Percentiles rank a stretch among this genome's conserved stretches.
Conservation (phyloP, 768 basidiomycete genomes). For the Pisolithus microcarpus region DNA sequence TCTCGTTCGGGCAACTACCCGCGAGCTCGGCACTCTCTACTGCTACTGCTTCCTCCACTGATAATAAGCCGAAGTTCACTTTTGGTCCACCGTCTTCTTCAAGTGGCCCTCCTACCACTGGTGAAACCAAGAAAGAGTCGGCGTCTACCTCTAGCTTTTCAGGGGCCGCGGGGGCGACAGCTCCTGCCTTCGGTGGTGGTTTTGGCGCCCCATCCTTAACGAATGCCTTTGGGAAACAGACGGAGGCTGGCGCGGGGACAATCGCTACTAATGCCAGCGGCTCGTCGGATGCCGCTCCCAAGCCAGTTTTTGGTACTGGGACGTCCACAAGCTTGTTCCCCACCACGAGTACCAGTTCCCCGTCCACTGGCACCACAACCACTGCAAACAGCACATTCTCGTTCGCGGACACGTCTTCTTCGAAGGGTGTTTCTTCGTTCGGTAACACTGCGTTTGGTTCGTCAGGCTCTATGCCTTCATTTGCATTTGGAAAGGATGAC, state of each 20-base stretch:
- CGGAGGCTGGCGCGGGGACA: background rate
- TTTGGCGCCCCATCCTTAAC: slow-evolving; percentile 9
- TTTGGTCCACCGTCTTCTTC: slow-evolving; percentile 18
- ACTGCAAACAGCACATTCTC: slow-evolving; percentile 1
- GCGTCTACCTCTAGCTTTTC: slow-evolving; percentile 28
- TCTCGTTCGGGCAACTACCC: slow-evolving; percentile 20
- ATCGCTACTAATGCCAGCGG: slow-evolving; percentile 8
- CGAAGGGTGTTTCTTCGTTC: slow-evolving; percentile 1
- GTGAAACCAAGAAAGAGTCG: slow-evolving; percentile 21
- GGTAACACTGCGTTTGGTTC: slow-evolving; percentile 7
- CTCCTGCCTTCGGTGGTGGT: slow-evolving; percentile 12
- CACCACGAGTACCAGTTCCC: slow-evolving; percentile 11
- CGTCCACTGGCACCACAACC: slow-evolving; percentile 6
- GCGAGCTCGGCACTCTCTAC: slow-evolving; percentile 3
- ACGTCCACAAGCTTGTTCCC: slow-evolving; percentile 12
- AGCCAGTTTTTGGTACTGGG: slow-evolving; percentile 7
- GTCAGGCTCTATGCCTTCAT: slow-evolving; percentile 4
- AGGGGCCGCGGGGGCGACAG: slow-evolving; percentile 3
- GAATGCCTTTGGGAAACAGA: slow-evolving; percentile 12
- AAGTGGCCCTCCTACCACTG: slow-evolving; percentile 17
- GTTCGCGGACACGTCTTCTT: slow-evolving; percentile 3
- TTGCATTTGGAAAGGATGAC: slow-evolving; percentile 16
- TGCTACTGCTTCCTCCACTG: slow-evolving; percentile 2
- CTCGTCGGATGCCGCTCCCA: slow-evolving; percentile 15
- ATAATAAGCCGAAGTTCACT: slow-evolving; percentile 12